Evolutionary conservation across 169 alveolate species (phyloP).

Genomic region (Eimeria falciformis): DNA sequence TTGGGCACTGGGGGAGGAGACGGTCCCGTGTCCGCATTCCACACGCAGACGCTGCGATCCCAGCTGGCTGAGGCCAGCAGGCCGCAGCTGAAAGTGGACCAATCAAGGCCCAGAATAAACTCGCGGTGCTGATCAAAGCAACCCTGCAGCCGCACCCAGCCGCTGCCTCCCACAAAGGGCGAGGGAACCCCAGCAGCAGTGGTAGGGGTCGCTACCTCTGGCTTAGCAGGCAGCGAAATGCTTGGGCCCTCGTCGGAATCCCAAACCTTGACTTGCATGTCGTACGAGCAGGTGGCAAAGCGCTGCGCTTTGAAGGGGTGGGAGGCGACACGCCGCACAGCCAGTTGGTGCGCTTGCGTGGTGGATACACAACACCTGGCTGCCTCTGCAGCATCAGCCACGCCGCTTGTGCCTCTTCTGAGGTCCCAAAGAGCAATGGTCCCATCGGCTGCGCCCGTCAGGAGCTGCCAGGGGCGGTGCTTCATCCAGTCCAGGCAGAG

Average conservation of each 20-base stretch:
- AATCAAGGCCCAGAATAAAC: conserved; percentile 76
- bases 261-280: conserved; percentile 67
- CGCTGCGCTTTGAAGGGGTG: conserved; percentile 50
- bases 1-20: conserved; percentile 7
- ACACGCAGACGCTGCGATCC: conserved; percentile 73
- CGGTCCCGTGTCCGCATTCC: conserved; percentile 49
- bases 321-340: conserved; percentile 66
- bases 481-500: conserved; percentile 76
- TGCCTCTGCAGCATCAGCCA: background rate
- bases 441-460: conserved; percentile 79
- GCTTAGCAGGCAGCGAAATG: background rate
- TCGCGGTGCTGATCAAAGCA: conserved; percentile 73
- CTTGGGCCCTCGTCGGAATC: background rate
- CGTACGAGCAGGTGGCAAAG: conserved; percentile 76
- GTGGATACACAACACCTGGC: background rate
- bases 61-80: conserved; percentile 72
- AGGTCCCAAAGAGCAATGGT: conserved; percentile 67
- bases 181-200: background rate
- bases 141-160: conserved; percentile 17
- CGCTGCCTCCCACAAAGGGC: background rate
- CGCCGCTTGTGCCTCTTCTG: background rate
- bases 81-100: conserved; percentile 52
- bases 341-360: conserved; percentile 63
- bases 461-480: conserved; percentile 52
- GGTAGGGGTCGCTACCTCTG: background rate